A percentile compares a stretch with the other conserved stretches of the same genome.
phyloP scores from a whole-genome alignment of 2,329 filamentous ascomycete genomes.

The Penicillium sp. region DNA sequence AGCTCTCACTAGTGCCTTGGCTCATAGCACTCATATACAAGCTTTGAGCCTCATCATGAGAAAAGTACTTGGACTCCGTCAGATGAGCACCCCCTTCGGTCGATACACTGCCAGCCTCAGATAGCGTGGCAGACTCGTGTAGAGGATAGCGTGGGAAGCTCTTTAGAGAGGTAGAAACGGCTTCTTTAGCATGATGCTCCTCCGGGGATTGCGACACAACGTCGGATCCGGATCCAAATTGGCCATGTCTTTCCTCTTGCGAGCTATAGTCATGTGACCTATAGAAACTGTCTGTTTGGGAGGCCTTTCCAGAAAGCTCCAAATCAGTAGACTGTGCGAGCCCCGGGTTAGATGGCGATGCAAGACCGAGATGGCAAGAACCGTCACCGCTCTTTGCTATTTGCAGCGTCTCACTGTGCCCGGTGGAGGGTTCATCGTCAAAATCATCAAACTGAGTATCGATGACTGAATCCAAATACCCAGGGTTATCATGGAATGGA shows the following conservation, averaged over 20 bases:
- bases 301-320: neutral
- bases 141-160: slow-evolving; percentile 13
- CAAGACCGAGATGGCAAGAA: slow-evolving; percentile 22
- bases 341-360: slow-evolving; percentile 14
- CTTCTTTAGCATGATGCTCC: slow-evolving; percentile 8
- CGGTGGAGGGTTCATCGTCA: slow-evolving; percentile 33
- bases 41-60: slow-evolving; percentile 55
- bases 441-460: slow-evolving; percentile 41
- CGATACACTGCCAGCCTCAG: slow-evolving; percentile 30
- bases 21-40: slow-evolving; percentile 62
- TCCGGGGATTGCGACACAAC: neutral
- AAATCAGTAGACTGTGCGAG: slow-evolving; percentile 1
- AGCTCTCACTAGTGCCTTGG: slow-evolving; percentile 36
- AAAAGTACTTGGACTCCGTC: slow-evolving; percentile 52
- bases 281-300: neutral
- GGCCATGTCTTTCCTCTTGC: slow-evolving; percentile 12
- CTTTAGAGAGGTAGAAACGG: slow-evolving; percentile 4
- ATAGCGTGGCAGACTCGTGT: slow-evolving; percentile 23
- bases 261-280: neutral
- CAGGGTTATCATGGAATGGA: slow-evolving; percentile 41
- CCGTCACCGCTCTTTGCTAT: slow-evolving; percentile 23
- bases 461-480: slow-evolving; percentile 45
- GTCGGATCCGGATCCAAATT: slow-evolving; percentile 7
- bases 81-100: slow-evolving; percentile 43
- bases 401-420: slow-evolving; percentile 16